These are phyloP conservation scores for Aspergillus asperescens DNA, from an alignment of 495 filamentous ascomycete genomes.

Conservation along the genomic window DNA sequence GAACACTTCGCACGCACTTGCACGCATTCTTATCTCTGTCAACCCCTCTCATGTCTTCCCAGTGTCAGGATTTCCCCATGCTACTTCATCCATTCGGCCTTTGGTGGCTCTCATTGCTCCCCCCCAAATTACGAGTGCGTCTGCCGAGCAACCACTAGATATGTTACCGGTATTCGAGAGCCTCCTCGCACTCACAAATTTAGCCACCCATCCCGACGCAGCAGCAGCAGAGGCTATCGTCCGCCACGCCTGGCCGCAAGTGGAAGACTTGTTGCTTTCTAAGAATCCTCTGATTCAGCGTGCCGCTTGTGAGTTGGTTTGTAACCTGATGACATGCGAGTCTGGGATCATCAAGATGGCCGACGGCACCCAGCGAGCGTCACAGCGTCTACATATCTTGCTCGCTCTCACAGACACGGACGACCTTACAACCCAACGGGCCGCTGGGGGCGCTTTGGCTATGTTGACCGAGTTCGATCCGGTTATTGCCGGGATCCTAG, in stretches of 20 bases:
- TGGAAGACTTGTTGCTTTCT: slow-evolving; percentile 79
- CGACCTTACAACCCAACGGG: slow-evolving; percentile 69
- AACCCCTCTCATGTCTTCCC: slow-evolving; percentile 84
- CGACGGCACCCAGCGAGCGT: slow-evolving; percentile 59
- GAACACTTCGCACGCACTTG: slow-evolving; percentile 75
- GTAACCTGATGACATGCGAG: slow-evolving; percentile 82
- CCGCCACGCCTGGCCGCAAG: slow-evolving; percentile 59
- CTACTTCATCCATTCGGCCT: slow-evolving; percentile 72
- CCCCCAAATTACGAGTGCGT: slow-evolving; percentile 35
- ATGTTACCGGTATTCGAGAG: slow-evolving; percentile 88
- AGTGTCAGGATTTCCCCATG: slow-evolving; percentile 62
- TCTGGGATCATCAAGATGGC: slow-evolving; percentile 70
- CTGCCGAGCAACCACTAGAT: slow-evolving; percentile 60
- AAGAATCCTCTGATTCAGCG: slow-evolving; percentile 71
- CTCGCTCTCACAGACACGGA: slow-evolving; percentile 83
- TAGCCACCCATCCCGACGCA: slow-evolving; percentile 71
- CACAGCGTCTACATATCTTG: slow-evolving; percentile 70
- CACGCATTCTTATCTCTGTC: slow-evolving; percentile 85
- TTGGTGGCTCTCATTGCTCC: slow-evolving; percentile 64
- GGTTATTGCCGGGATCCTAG: slow-evolving; percentile 62
- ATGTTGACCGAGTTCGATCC: slow-evolving; percentile 73
- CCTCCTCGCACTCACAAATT: slow-evolving; percentile 86
- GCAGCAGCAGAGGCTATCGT: slow-evolving; percentile 66
- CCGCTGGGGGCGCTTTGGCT: slow-evolving; percentile 83
- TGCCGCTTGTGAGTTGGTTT: slow-evolving; percentile 81